Conservation (phyloP, 73 alveolate genomes). For the Tetrahymena malaccensis region DNA sequence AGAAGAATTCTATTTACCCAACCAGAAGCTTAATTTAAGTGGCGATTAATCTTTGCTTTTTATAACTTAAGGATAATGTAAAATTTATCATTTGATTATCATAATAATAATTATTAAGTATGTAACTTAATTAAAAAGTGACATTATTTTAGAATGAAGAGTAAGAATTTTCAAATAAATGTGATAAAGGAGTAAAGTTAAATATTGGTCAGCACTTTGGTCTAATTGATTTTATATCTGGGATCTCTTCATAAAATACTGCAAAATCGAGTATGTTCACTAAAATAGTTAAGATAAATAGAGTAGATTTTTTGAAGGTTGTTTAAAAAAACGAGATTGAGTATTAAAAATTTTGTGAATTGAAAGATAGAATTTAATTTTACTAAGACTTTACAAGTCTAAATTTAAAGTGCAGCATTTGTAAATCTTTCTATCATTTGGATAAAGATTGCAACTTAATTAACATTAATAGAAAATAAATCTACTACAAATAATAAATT, state of each 20-base stretch:
- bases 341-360: background rate
- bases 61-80: background rate
- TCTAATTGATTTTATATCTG: background rate
- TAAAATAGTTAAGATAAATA: background rate
- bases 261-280: background rate
- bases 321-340: background rate
- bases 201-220: background rate
- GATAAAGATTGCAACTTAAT: background rate
- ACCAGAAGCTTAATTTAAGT: background rate
- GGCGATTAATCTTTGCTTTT: background rate
- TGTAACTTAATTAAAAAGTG: background rate
- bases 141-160: background rate
- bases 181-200: background rate
- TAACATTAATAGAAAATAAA: background rate
- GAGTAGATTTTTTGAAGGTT: background rate
- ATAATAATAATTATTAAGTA: too few relatives aligned
- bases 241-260: background rate
- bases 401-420: background rate
- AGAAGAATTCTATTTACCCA: background rate
- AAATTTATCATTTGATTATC: too few relatives aligned
- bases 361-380: background rate
- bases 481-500: too few relatives aligned
- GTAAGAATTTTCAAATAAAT: background rate
- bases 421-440: background rate
- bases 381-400: background rate